Base-by-base conservation (phyloP, 1,139 yeast genomes). In the Hyphopichia khmerensis region DNA sequence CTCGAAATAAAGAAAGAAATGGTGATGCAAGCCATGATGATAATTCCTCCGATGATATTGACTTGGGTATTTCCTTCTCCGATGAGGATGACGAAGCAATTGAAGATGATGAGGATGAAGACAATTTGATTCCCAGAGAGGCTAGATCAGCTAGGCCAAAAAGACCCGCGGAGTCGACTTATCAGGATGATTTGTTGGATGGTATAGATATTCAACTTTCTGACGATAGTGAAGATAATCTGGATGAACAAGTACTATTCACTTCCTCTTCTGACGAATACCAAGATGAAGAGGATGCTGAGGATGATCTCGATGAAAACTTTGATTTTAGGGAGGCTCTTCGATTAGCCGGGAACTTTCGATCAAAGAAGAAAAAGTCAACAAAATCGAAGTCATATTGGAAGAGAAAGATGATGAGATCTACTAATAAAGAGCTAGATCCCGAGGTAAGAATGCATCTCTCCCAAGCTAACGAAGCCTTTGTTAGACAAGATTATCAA, bases 381-480 rank as follows among this genome's bases (percentile, higher is more conserved):
- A 47, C 66, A 48, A 44, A 67, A 49, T 47, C 71, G 45, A 59
- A 62, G 59, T 55, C 60, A 16, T 62, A 56, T 42, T 64, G 62
- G 56, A 62, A 56, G 39, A 54, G 68, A 3, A 60, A 72, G 60
- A 59, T 64, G 60, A 60, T 62, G 60, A 48, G 64, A 35, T 55
- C 73, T 52, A 57, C 71, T 29, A 66, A 67, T 38, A 63, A 75
- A 40, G 80, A 80, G 16, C 59, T 82, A 43, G 84, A 85, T 47
- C 95, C 93, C 0, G 95, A 86, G 57, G 85, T 87, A 1, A 72
- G 84, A 40, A 70, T 72, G 36, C 60, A 82, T 40, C 62, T 87
- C 31, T 82, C 95, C 4, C 72, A 74, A 50, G 96, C 96, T 1
- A 87, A 88, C 55, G 91, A 84, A 53, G 86, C 87, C 0, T 90